Percentiles rank a stretch among this genome's conserved stretches.
These are phyloP conservation scores for Dendrobium chrysotoxum DNA, from an alignment of 106 monocot genomes.

Conservation along the genomic window DNA sequence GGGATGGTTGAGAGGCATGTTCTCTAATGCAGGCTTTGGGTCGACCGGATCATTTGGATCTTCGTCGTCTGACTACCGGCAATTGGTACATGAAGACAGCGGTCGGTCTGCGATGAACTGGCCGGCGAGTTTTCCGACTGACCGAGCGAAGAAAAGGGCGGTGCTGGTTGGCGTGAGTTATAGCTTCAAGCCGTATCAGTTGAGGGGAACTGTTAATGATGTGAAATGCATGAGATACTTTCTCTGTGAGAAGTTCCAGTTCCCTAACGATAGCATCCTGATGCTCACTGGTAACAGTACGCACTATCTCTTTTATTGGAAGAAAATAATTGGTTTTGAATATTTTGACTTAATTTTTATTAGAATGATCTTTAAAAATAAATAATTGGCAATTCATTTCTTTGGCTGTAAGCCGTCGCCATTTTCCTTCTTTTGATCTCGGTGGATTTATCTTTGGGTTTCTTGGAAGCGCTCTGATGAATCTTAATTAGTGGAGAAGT, in stretches of 20 bases:
- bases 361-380: too few species aligned
- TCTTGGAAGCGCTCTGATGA: too few species aligned
- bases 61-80: not conserved
- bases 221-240: conserved; percentile 63
- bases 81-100: not conserved
- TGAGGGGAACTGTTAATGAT: conserved; percentile 78
- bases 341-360: not conserved
- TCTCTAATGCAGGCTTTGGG: not conserved
- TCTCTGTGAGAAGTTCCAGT: conserved; percentile 34
- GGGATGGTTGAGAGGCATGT: conserved; percentile 32
- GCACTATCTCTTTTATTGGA: too few species aligned
- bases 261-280: conserved; percentile 45
- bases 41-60: not conserved
- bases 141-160: conserved; percentile 35
- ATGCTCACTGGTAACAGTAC: conserved; percentile 51
- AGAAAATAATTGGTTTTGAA: too few species aligned
- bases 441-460: too few species aligned
- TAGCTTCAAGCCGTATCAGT: conserved; percentile 40
- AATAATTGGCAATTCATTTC: too few species aligned
- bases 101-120: not conserved
- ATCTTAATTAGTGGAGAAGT: too few species aligned
- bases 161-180: conserved; percentile 46
- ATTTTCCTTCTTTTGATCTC: too few species aligned
- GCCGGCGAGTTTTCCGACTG: conserved; percentile 26
- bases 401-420: too few species aligned